Evolutionary conservation across 306 rosid species (phyloP), one percentile per base, ranked within the genome.

Genomic region (Pyrus communis): DNA sequence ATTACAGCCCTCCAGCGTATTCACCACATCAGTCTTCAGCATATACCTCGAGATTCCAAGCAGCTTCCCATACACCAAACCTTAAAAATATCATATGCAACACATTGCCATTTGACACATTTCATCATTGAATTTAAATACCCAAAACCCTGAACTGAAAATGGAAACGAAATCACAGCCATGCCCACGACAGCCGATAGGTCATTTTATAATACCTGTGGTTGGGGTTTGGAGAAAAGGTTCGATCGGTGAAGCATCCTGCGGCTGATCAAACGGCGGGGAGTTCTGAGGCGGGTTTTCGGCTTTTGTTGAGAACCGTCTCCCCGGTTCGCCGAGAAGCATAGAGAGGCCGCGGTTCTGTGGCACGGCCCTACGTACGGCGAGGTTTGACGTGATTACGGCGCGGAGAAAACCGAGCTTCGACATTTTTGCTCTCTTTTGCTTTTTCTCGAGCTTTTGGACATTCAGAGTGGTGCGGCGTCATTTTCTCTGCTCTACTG

Each of bases 21-120:
- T 77, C 78, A 92, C 78, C 72, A 89, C 45, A 79, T 96, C 99
- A 13, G 93, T 88, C 86, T 87, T 96, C 78, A 96, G 86, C 10
- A 80, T 84, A 69, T 85, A 67, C 72, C 62, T 86, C 62, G 67
- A 75, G 76, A 78, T 23, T 11, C 93, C 89, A 1, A 9, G 0
- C 81, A 92, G 78, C 81, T 45, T 92, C 72, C 78, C 98, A 51
- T 83, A 91, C 22, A 73, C 74, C 81, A 69, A 58, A 75, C 91
- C 96, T 90, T 75, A 79, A 79, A 13, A 58, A 52, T 12, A 5
- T 19, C 54, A 75, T 27, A 31, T 4, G 15, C 14, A 4, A 52
- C 43, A 45, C 27, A 31, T 10, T 55, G 49, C 31, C 38, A 49
- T 38, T 38, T 7, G 42, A 38, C 61, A 9, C 42, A 38, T 38